Evolutionary conservation across 1,139 yeast species (phyloP), one percentile per base, ranked within the genome.

Genomic region (Nakaseomyces bracarensis): DNA sequence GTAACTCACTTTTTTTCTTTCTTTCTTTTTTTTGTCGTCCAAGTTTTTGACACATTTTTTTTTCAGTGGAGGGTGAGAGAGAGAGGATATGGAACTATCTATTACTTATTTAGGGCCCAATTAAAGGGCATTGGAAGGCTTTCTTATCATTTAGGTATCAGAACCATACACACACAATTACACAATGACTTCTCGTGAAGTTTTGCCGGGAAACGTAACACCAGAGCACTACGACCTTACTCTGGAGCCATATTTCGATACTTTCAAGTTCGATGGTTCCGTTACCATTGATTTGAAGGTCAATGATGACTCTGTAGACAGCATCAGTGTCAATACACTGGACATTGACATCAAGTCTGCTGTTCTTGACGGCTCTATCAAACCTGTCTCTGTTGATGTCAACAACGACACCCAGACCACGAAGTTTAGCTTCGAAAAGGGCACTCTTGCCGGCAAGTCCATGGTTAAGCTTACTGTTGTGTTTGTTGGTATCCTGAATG

Each of bases 401-500:
- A 72, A 79, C 51, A 72, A 70, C 34, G 79, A 74, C 22, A 61
- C 68, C 39, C 87, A 83, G 65, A 74, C 81, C 25, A 80, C 75
- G 41, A 72, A 78, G 39, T 78, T 86, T 64, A 66, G 67, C 44
- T 74, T 84, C 51, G 49, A 52, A 16, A 61, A 64, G n/a, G 72
- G 75, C 37, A 60, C 67, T 23, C 53, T 56, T 8, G 48, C 51
- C 16, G 47, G 18, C 65, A 57, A 25, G 13, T 35, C 26, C 14
- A 26, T 35, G 66, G 58, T 14, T 35, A 42, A 46, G 73, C 67
- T 85, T 51, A 64, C 67, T 45, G 65, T 83, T 49, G 67, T 68
- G 41, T 85, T 79, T 63, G 70, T 74, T 39, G 94, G 93, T 55
- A 71, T 68, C 38, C 74, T 84, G 63, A 80, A 81, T 58, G 81